phyloP scores from a whole-genome alignment of 148 eudicot genomes.

The Silene conica region DNA sequence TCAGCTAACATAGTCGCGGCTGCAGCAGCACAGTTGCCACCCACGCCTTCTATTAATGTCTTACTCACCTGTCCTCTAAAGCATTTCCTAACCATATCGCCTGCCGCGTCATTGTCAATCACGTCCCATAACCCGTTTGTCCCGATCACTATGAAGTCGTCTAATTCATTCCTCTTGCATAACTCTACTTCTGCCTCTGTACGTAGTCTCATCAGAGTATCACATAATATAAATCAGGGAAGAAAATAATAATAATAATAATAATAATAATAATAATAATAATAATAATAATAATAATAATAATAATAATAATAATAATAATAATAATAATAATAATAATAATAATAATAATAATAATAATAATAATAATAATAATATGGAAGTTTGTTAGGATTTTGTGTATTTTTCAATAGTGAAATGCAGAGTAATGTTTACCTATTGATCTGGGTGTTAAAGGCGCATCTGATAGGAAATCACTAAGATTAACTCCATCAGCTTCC shows the following conservation, averaged over 20 bases:
- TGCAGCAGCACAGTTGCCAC: constrained; percentile 18
- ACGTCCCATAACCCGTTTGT: constrained; percentile 58
- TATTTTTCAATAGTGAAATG: too few relatives aligned
- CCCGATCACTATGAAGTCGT: constrained; percentile 44
- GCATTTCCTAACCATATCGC: constrained; percentile 38
- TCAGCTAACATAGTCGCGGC: constrained; percentile 43
- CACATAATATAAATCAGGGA: too few relatives aligned
- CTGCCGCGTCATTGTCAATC: constrained; percentile 37
- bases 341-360: too few relatives aligned
- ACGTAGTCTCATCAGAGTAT: neutral
- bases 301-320: too few relatives aligned
- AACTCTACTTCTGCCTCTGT: constrained; percentile 28
- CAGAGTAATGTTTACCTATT: constrained; percentile 34
- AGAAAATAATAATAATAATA: too few relatives aligned
- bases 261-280: too few relatives aligned
- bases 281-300: too few relatives aligned
- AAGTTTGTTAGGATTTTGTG: too few relatives aligned
- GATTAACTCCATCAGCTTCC: constrained; percentile 31
- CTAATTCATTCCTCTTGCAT: constrained; percentile 25
- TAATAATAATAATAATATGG: too few relatives aligned
- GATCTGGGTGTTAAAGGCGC: constrained; percentile 34
- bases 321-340: too few relatives aligned
- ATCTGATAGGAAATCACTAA: constrained; percentile 26
- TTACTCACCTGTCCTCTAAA: constrained; percentile 22
- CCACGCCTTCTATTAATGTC: constrained; percentile 5